Evolutionary conservation across 2,329 filamentous ascomycete species (phyloP).

Genomic region (Rhinocladiella mackenziei): DNA sequence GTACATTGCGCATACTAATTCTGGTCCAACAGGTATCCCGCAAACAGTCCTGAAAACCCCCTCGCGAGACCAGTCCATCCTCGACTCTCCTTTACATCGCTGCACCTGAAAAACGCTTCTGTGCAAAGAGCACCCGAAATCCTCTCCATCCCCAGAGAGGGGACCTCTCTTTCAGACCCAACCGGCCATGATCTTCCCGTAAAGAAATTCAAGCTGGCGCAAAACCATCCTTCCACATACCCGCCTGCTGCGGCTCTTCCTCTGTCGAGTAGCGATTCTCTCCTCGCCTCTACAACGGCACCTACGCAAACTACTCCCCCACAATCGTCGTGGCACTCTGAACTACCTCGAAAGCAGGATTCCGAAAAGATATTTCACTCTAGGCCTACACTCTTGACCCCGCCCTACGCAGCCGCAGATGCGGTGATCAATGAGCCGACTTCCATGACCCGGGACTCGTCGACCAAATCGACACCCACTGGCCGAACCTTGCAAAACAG

Average conservation of each 20-base stretch:
- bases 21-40: background rate
- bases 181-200: constrained; percentile 8
- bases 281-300: background rate
- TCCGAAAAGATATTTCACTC: constrained; percentile 4
- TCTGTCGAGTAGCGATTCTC: constrained; percentile 1
- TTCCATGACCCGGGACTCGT: constrained; percentile 24
- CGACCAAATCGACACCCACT: constrained; percentile 27
- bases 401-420: constrained; percentile 25
- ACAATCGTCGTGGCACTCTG: constrained; percentile 7
- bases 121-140: background rate
- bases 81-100: background rate
- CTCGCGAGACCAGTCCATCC: background rate
- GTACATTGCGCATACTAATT: constrained; percentile 6
- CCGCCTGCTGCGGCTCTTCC: constrained; percentile 13
- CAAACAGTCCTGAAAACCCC: background rate
- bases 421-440: constrained; percentile 13
- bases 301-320: constrained; percentile 4
- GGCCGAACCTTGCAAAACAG: constrained; percentile 24
- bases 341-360: constrained; percentile 9
- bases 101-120: too few species aligned
- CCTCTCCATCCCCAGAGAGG: background rate
- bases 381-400: constrained; percentile 18
- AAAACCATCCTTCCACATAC: constrained; percentile 9
- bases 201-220: constrained; percentile 25
- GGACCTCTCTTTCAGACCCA: constrained; percentile 1